These are phyloP conservation scores for Hypoxylon cercidicola DNA, from an alignment of 495 filamentous ascomycete species.

Conservation along the genomic window DNA sequence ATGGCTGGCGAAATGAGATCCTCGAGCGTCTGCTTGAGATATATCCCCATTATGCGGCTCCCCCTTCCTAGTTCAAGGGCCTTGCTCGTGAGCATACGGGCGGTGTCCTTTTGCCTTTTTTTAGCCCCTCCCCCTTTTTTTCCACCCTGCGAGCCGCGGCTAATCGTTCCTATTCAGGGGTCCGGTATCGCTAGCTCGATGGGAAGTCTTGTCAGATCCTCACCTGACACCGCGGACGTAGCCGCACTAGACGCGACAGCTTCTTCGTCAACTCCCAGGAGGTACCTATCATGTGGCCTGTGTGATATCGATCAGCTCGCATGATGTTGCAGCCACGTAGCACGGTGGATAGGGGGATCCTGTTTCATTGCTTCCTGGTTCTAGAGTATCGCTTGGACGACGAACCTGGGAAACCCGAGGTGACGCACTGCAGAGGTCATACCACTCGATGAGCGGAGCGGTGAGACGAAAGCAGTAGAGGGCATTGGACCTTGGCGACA, in stretches of 20 bases:
- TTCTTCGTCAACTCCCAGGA: neutral
- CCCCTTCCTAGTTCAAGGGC: conserved; percentile 1
- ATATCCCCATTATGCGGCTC: conserved; percentile 13
- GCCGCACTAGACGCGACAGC: conserved; percentile 1
- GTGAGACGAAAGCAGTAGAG: neutral
- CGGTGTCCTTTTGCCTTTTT: conserved; percentile 6
- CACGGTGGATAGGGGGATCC: neutral
- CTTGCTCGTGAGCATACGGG: neutral
- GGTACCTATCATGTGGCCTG: neutral
- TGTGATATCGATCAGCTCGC: conserved; percentile 6
- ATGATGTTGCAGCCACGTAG: conserved; percentile 31
- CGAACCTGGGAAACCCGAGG: neutral
- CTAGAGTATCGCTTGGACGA: neutral
- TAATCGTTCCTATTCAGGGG: conserved; percentile 17
- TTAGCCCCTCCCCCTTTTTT: neutral
- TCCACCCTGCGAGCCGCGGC: conserved; percentile 22
- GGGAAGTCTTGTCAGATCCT: neutral
- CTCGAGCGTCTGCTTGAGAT: conserved; percentile 7
- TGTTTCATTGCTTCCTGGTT: neutral
- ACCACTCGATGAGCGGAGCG: neutral
- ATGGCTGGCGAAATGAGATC: conserved; percentile 17
- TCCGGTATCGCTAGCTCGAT: conserved; percentile 5
- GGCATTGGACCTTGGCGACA: neutral
- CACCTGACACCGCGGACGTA: conserved; percentile 1
- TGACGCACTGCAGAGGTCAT: neutral